Evolutionary conservation across 768 basidiomycete genomes (phyloP).

Genomic region (Daedaleopsis sinensis): DNA sequence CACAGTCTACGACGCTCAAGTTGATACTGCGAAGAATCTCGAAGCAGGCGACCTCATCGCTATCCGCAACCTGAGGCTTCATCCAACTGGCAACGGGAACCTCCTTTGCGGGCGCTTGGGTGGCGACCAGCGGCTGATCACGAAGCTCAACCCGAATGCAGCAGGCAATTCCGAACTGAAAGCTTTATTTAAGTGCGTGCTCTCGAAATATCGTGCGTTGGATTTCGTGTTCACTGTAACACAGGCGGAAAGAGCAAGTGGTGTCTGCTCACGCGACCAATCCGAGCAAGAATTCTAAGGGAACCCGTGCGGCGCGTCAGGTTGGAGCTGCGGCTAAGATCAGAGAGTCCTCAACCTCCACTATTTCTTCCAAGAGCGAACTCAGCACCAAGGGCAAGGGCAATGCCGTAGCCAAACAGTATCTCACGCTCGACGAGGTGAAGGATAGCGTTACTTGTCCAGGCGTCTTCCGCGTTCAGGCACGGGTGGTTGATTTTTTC

Average conservation of each 20-base stretch:
- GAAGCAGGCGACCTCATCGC: slow-evolving; percentile 45
- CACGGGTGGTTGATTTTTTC: slow-evolving; percentile 56
- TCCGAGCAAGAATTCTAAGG: slow-evolving; percentile 9
- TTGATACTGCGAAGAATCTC: slow-evolving; percentile 40
- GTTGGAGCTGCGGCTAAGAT: neutral
- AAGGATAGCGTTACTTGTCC: slow-evolving; percentile 23
- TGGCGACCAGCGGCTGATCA: slow-evolving; percentile 47
- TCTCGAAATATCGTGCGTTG: slow-evolving; percentile 18
- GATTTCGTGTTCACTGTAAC: neutral
- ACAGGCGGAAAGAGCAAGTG: slow-evolving; percentile 39
- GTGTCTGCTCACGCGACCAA: slow-evolving; percentile 25
- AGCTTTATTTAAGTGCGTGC: slow-evolving; percentile 44
- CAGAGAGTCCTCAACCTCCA: neutral
- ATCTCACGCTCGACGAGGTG: slow-evolving; percentile 6
- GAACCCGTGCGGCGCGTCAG: slow-evolving; percentile 8
- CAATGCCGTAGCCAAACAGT: neutral
- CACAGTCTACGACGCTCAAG: slow-evolving; percentile 51
- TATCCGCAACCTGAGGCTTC: slow-evolving; percentile 57
- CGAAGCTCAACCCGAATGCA: slow-evolving; percentile 42
- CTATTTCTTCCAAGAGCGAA: neutral
- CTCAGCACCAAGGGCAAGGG: neutral
- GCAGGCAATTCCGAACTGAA: slow-evolving; percentile 43
- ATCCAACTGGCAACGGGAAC: slow-evolving; percentile 32
- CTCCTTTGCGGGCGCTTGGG: slow-evolving; percentile 49
- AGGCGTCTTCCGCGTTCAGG: slow-evolving; percentile 46